These are phyloP conservation scores for Nevesoporus exiguus DNA, from an alignment of 768 basidiomycete genomes.

Conservation along the genomic window DNA sequence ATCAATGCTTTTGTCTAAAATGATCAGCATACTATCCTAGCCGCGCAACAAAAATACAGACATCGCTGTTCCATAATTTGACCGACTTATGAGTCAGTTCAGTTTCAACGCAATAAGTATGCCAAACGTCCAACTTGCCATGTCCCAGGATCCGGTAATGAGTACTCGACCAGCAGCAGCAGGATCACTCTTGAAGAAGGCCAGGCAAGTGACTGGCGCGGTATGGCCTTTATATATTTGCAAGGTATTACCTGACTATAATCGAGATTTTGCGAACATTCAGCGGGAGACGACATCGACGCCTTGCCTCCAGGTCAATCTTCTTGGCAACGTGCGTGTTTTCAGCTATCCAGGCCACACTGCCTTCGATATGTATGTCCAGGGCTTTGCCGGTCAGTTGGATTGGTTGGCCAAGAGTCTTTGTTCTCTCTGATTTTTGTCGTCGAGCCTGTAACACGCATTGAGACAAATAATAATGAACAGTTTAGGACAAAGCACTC, in stretches of 20 bases:
- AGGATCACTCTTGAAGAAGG: slow-evolving; percentile 50
- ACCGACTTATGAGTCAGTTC: slow-evolving; percentile 58
- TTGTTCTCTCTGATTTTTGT: slow-evolving; percentile 67
- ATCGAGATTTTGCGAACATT: slow-evolving; percentile 10
- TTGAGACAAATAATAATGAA: not conserved
- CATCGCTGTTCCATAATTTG: slow-evolving; percentile 79
- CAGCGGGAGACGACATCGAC: slow-evolving; percentile 3
- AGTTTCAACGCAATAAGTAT: not conserved
- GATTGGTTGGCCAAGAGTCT: slow-evolving; percentile 75
- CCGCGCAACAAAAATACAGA: slow-evolving; percentile 29
- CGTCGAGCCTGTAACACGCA: slow-evolving; percentile 53
- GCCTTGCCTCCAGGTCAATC: slow-evolving; percentile 69
- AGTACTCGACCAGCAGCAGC: slow-evolving; percentile 49
- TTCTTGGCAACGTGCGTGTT: slow-evolving; percentile 73
- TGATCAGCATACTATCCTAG: not conserved
- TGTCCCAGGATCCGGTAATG: slow-evolving; percentile 95
- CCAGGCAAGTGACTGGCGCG: slow-evolving; percentile 84
- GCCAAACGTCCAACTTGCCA: slow-evolving; percentile 38
- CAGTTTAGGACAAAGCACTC: not conserved
- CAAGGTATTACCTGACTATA: slow-evolving; percentile 75
- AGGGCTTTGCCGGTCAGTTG: slow-evolving; percentile 73
- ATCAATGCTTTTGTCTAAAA: slow-evolving; percentile 66
- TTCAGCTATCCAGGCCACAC: slow-evolving; percentile 84
- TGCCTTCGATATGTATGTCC: slow-evolving; percentile 59
- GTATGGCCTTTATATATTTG: slow-evolving; percentile 80